phyloP scores from a whole-genome alignment of 805 yeast genomes.

The Zygosaccharomyces rouxii region DNA sequence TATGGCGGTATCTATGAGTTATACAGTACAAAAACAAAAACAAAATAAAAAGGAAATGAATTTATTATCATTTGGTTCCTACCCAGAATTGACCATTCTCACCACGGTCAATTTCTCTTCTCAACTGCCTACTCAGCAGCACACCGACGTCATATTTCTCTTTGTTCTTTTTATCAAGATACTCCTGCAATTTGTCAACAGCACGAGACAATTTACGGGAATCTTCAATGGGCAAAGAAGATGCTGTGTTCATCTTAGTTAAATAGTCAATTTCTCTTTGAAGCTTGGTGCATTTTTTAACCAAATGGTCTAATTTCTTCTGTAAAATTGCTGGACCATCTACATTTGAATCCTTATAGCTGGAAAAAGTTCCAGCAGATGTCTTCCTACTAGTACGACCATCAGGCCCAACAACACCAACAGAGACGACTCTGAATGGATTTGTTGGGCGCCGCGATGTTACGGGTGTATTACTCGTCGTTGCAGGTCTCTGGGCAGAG shows the following conservation, averaged over 20 bases:
- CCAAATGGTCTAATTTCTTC: conserved; percentile 32
- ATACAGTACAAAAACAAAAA: background rate
- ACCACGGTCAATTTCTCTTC: conserved; percentile 41
- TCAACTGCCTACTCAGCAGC: conserved; percentile 37
- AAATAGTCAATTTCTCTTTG: conserved; percentile 39
- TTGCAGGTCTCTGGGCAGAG: conserved; percentile 5
- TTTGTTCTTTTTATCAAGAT: conserved; percentile 39
- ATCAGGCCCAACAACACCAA: conserved; percentile 16
- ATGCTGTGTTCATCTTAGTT: conserved; percentile 33
- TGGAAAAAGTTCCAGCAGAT: conserved; percentile 10
- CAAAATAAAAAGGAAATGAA: background rate
- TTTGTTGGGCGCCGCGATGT: conserved; percentile 20
- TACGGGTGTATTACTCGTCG: conserved; percentile 5
- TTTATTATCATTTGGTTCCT: conserved; percentile 21
- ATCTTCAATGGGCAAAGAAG: conserved; percentile 39
- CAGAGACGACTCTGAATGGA: conserved; percentile 36
- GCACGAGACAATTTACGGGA: conserved; percentile 37
- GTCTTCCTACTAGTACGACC: conserved; percentile 16
- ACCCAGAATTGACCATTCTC: conserved; percentile 39
- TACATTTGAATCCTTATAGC: conserved; percentile 2
- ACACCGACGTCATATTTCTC: conserved; percentile 43
- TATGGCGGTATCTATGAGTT: background rate
- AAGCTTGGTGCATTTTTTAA: conserved; percentile 36
- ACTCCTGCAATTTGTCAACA: conserved; percentile 37
- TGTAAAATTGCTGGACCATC: conserved; percentile 28